Evolutionary conservation across 371 early-diverging fungal genomes (phyloP).

Genomic region (Actinomucor elegans): DNA sequence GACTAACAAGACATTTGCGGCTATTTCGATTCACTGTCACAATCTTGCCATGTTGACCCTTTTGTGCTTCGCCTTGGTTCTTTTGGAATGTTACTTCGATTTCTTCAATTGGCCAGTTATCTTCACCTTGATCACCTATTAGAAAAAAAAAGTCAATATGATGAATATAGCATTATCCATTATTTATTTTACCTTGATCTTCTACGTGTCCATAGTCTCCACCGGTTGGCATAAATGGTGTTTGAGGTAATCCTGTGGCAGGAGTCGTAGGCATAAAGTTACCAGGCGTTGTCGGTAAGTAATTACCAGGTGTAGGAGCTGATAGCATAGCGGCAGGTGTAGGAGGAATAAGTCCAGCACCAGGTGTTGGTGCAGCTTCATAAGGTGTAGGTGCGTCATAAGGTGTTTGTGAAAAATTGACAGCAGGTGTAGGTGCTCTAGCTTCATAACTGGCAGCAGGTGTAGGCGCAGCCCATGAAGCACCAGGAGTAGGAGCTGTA

Average conservation of each 20-base stretch:
- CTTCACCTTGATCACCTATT: conserved; percentile 27
- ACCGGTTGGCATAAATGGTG: conserved; percentile 66
- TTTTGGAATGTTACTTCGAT: conserved; percentile 60
- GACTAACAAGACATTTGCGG: conserved; percentile 43
- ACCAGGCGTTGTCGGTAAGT: conserved; percentile 36
- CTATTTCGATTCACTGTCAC: conserved; percentile 47
- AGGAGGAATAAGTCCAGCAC: conserved; percentile 48
- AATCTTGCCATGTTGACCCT: conserved; percentile 50
- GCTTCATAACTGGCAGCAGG: conserved; percentile 39
- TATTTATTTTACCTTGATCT: conserved; percentile 32
- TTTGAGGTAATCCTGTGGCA: conserved; percentile 56
- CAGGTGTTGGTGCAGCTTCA: conserved; percentile 44
- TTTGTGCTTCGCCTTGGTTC: conserved; percentile 31
- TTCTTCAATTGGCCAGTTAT: conserved; percentile 67
- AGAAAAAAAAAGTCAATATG: not conserved
- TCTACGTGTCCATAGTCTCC: conserved; percentile 51
- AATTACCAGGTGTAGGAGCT: conserved; percentile 49
- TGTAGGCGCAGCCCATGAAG: conserved; percentile 38
- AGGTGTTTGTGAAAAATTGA: conserved; percentile 38
- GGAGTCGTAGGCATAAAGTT: conserved; percentile 55
- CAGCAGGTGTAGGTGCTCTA: conserved; percentile 48
- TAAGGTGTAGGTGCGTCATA: conserved; percentile 39
- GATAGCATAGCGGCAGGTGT: conserved; percentile 57
- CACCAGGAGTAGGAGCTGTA: conserved; percentile 45
- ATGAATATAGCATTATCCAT: not conserved